A percentile compares a stretch with the other conserved stretches of the same genome.
Evolutionary conservation across 768 basidiomycete genomes (phyloP).

Genomic region (Naematelia aurantialba): DNA sequence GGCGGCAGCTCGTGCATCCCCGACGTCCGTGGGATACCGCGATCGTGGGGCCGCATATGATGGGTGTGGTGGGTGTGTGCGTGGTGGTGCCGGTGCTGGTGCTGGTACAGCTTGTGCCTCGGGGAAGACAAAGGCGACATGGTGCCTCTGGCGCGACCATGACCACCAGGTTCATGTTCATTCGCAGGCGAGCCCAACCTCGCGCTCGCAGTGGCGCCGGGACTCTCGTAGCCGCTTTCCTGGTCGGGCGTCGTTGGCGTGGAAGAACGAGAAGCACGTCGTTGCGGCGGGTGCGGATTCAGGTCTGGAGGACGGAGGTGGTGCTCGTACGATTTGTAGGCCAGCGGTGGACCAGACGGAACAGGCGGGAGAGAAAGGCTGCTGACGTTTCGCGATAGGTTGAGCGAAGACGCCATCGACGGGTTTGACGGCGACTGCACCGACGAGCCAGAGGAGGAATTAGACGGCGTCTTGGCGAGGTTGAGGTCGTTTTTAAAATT

Average conservation of each 20-base stretch:
- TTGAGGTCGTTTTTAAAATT: slow-evolving; percentile 19
- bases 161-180: slow-evolving; percentile 2
- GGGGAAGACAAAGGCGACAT: neutral
- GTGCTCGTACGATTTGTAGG: slow-evolving; percentile 31
- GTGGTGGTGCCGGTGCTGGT: slow-evolving; percentile 19
- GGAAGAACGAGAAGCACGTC: slow-evolving; percentile 3
- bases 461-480: slow-evolving; percentile 26
- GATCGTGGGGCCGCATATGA: neutral
- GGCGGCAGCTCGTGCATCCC: slow-evolving; percentile 22
- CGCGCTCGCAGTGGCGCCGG: too few relatives aligned
- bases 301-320: slow-evolving; percentile 15
- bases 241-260: too few relatives aligned
- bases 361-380: neutral
- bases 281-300: neutral
- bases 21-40: neutral
- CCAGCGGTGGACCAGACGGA: slow-evolving; percentile 4
- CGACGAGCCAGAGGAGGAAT: slow-evolving; percentile 31
- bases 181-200: too few relatives aligned
- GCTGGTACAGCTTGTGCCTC: neutral
- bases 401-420: slow-evolving; percentile 16
- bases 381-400: slow-evolving; percentile 8
- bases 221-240: too few relatives aligned
- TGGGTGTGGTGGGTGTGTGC: slow-evolving; percentile 16
- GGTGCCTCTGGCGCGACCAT: slow-evolving; percentile 4
- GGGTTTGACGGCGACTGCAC: slow-evolving; percentile 12